phyloP scores from a whole-genome alignment of 2,329 filamentous ascomycete genomes.

The Aspergillus sp. region DNA sequence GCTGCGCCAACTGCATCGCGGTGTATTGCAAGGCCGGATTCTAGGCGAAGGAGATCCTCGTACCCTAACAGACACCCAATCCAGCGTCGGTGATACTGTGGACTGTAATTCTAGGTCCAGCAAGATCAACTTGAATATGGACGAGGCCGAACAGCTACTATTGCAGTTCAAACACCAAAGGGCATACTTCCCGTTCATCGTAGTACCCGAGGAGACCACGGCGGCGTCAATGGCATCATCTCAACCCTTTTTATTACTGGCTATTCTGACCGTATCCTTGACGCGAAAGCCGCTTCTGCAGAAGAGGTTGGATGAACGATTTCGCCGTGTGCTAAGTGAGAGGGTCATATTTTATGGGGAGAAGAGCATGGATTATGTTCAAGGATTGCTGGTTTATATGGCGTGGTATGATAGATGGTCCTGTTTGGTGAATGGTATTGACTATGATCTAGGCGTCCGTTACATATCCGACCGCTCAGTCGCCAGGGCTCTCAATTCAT shows the following conservation, averaged over 20 bases:
- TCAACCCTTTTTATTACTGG: background rate
- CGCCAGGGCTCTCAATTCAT: background rate
- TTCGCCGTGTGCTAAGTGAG: conserved; percentile 5
- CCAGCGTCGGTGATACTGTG: background rate
- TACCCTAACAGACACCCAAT: background rate
- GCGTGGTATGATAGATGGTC: background rate
- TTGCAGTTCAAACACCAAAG: background rate
- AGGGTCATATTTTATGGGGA: background rate
- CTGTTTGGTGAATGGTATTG: background rate
- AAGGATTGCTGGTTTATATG: conserved; percentile 7
- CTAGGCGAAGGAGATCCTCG: background rate
- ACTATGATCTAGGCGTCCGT: background rate
- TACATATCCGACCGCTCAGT: background rate
- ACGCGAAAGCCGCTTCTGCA: background rate
- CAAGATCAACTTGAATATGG: background rate
- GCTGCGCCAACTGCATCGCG: background rate
- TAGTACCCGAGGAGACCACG: background rate
- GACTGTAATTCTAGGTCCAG: background rate
- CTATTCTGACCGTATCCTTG: background rate
- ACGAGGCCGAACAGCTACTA: background rate
- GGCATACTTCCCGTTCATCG: background rate
- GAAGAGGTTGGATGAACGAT: background rate
- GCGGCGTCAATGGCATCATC: background rate
- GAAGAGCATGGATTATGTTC: conserved; percentile 6
- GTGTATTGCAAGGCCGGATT: background rate